Evolutionary conservation across 192 early-diverging fungal species (phyloP), one percentile per base, ranked within the genome.

Genomic region (Backusella parvicylindrica): DNA sequence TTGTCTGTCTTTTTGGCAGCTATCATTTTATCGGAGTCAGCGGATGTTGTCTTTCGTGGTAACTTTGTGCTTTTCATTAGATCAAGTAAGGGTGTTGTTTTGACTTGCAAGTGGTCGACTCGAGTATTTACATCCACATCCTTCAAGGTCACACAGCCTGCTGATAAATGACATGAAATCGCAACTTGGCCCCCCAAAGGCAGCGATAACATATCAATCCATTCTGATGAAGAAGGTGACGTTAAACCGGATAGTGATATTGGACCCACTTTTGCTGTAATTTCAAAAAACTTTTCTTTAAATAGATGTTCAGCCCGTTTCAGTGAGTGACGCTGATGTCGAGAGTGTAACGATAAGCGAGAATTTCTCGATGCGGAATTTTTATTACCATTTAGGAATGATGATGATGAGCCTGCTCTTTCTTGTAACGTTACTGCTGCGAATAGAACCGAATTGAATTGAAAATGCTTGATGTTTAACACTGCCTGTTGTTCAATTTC

Each of bases 241-340:
- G 5, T 6, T 43, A 13, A 7, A n/a, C 37, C 33, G 21, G 28
- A 23, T 2, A 81, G 3, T 12, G 47, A 21, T 0, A 80, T 64
- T 3, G 81, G 72, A 13, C 77, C 82, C 28, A 85, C 38, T 6
- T 70, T 40, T 11, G 79, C 36, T 32, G 36, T 79, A 26, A 85
- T 67, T 64, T 78, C 75, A 5, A 83, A 70, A n/a, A 82, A 68
- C 68, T 85, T 85, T 28, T 85, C 83, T 43, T 67, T 74, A 40
- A 83, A 83, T 33, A 85, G 36, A 66, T 85, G 84, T 21, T 68
- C 65, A 21, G 75, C 70, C 60, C 78, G 68, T 50, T 78, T 79
- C 5, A 85, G 43, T 4, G 84, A 85, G 66, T 85, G 82, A 0
- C 75, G 76, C 65, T 79, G 77, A 38, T 83, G 77, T 12, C 43